Evolutionary conservation across 805 yeast species (phyloP).

Genomic region (Wickerhamiella lipophila): DNA sequence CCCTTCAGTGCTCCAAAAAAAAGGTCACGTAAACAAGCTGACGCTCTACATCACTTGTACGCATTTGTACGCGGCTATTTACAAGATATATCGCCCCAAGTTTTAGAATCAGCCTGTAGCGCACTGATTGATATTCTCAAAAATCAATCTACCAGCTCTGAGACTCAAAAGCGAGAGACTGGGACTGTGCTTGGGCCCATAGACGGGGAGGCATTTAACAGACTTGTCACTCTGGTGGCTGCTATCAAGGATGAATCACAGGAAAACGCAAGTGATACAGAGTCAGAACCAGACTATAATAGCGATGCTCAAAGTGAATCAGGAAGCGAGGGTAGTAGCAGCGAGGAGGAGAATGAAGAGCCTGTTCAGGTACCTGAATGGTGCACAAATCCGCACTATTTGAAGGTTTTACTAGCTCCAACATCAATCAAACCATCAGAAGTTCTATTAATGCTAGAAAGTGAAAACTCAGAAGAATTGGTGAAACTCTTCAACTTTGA

Average conservation of each 20-base stretch:
- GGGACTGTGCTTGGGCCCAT: not conserved
- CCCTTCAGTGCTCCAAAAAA: constrained; percentile 7
- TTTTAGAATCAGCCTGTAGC: constrained; percentile 48
- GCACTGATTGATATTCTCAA: constrained; percentile 19
- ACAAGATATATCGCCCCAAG: constrained; percentile 68
- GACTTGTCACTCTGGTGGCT: constrained; percentile 21
- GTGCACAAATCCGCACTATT: constrained; percentile 13
- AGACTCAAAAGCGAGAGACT: not conserved
- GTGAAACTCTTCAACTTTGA: constrained; percentile 42
- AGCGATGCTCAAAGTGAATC: constrained; percentile 13
- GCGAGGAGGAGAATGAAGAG: constrained; percentile 16
- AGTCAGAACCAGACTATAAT: constrained; percentile 26
- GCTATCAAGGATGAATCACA: constrained; percentile 23
- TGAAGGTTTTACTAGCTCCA: constrained; percentile 28
- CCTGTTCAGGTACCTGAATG: constrained; percentile 5
- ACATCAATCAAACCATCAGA: constrained; percentile 39
- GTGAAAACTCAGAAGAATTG: constrained; percentile 41
- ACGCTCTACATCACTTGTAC: constrained; percentile 36
- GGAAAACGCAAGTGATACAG: constrained; percentile 26
- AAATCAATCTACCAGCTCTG: not conserved
- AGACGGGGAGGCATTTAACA: not conserved
- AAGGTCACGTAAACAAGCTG: not conserved
- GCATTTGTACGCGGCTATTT: constrained; percentile 44
- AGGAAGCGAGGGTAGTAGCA: constrained; percentile 17
- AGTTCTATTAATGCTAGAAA: constrained; percentile 33